phyloP scores from a whole-genome alignment of 2,329 filamentous ascomycete species.

The Lecanicillium sp. region DNA sequence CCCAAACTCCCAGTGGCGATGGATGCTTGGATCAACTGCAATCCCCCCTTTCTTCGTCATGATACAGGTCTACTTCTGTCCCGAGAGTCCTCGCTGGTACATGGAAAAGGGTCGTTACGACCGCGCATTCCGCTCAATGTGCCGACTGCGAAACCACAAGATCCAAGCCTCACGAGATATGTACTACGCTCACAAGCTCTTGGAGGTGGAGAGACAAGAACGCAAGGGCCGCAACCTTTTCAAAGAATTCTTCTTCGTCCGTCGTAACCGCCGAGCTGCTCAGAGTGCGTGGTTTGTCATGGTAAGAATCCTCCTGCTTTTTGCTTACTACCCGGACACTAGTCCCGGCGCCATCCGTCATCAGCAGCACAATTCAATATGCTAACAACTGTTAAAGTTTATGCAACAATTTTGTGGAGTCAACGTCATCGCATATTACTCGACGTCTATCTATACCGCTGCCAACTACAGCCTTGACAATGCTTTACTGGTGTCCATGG shows the following conservation, averaged over 20 bases:
- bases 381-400: conserved; percentile 42
- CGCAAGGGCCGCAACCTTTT: conserved; percentile 19
- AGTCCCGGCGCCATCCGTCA: no score
- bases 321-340: no score
- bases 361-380: conserved; percentile 19
- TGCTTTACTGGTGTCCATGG: conserved; percentile 46
- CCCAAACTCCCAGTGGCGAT: conserved; percentile 18
- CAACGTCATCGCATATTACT: conserved; percentile 51
- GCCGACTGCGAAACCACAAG: conserved; percentile 34
- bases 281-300: conserved; percentile 28
- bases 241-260: conserved; percentile 29
- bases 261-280: conserved; percentile 26
- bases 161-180: conserved; percentile 43
- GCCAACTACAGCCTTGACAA: conserved; percentile 31
- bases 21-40: conserved; percentile 38
- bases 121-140: conserved; percentile 36
- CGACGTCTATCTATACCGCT: conserved; percentile 31
- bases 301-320: conserved; percentile 22
- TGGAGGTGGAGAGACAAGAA: conserved; percentile 22
- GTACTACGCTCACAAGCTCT: conserved; percentile 36
- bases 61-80: conserved; percentile 38
- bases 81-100: conserved; percentile 42
- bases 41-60: conserved; percentile 40
- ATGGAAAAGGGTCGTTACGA: conserved; percentile 37
- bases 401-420: conserved; percentile 32